Evolutionary conservation across 352 stramenopile genomes (phyloP).

Genomic region (Saprolegnia parasitica): DNA sequence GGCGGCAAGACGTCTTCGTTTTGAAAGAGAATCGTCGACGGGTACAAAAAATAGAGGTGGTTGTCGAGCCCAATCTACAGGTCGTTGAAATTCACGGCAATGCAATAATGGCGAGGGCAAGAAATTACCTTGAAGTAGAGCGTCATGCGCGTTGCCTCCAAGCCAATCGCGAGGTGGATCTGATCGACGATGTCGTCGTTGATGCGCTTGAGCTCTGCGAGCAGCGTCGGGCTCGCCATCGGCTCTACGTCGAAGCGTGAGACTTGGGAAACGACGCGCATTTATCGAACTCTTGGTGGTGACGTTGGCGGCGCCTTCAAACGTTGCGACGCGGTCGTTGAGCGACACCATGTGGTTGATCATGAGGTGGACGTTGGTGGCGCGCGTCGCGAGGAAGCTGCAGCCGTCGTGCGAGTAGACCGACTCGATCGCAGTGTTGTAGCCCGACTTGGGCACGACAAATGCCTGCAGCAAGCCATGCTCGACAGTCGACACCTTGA

Average conservation of each 20-base stretch:
- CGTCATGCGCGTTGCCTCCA: conserved; percentile 51
- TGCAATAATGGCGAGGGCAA: background rate
- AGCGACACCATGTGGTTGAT: conserved; percentile 38
- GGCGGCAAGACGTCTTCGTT: conserved; percentile 20
- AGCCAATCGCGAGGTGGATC: conserved; percentile 55
- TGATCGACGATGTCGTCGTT: conserved; percentile 54
- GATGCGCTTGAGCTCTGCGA: conserved; percentile 47
- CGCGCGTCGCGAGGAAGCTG: conserved; percentile 44
- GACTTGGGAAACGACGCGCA: background rate
- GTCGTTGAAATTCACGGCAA: background rate
- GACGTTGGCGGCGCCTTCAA: conserved; percentile 35
- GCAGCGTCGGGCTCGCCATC: conserved; percentile 45
- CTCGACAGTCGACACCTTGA: background rate
- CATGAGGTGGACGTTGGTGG: conserved; percentile 52
- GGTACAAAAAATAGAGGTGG: conserved; percentile 69
- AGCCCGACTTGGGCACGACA: conserved; percentile 58
- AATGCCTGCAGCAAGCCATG: conserved; percentile 56
- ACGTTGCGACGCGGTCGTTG: conserved; percentile 51
- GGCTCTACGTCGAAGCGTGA: conserved; percentile 36
- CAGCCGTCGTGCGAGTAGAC: conserved; percentile 61
- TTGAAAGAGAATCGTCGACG: conserved; percentile 41
- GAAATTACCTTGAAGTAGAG: conserved; percentile 66
- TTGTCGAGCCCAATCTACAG: conserved; percentile 48
- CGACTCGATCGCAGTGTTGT: conserved; percentile 62
- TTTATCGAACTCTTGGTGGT: background rate